These are phyloP conservation scores for Austroboletus festivus DNA, from an alignment of 768 basidiomycete genomes.

Conservation along the genomic window DNA sequence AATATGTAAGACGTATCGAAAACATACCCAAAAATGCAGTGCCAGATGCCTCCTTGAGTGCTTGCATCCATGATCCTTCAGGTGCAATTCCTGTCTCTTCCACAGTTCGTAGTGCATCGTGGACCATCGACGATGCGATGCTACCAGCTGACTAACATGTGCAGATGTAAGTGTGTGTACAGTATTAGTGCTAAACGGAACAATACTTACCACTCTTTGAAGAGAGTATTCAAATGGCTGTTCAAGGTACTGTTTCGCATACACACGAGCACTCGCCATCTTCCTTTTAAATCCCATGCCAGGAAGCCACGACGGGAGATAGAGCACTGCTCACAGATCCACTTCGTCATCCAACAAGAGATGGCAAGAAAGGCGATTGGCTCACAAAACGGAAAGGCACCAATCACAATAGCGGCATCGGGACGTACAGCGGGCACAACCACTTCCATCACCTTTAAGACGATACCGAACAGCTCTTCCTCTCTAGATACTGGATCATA, in stretches of 20 bases:
- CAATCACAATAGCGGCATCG: not conserved
- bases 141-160: not conserved
- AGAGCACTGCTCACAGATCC: not conserved
- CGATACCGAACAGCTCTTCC: not conserved
- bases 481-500: not conserved
- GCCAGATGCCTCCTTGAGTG: not conserved
- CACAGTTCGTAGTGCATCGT: not conserved
- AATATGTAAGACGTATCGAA: not conserved
- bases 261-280: not conserved
- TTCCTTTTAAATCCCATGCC: constrained; percentile 8
- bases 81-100: not conserved
- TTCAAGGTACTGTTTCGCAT: constrained; percentile 1
- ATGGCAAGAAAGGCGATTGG: not conserved
- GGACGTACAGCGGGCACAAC: not conserved
- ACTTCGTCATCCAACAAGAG: not conserved
- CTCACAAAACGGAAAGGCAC: not conserved
- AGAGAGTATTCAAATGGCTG: not conserved
- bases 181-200: not conserved
- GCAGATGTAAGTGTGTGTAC: not conserved
- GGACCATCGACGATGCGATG: not conserved
- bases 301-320: constrained; percentile 8
- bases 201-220: not conserved
- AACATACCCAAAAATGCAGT: not conserved
- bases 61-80: not conserved
- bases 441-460: not conserved